These are phyloP conservation scores for Skeletonema costatum DNA, from an alignment of 108 stramenopile species.

Conservation along the genomic window DNA sequence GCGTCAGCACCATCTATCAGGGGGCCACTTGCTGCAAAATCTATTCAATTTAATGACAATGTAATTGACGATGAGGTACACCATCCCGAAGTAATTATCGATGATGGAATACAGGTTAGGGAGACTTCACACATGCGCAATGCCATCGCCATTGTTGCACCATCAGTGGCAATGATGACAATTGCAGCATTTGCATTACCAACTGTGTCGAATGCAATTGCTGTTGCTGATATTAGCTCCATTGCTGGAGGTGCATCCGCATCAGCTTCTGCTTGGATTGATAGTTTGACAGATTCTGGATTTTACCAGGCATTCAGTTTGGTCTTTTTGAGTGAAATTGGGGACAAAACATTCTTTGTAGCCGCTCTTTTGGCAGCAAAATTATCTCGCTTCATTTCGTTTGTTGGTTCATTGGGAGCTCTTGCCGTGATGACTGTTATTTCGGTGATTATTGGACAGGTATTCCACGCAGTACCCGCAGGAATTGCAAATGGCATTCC, in stretches of 20 bases:
- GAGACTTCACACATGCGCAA: constrained; percentile 10
- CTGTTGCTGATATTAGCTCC: constrained; percentile 34
- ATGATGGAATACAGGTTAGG: background rate
- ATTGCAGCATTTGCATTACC: constrained; percentile 33
- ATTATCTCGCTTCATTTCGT: constrained; percentile 82
- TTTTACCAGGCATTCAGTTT: constrained; percentile 92
- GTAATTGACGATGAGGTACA: constrained; percentile 2
- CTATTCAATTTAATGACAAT: background rate
- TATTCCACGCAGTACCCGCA: constrained; percentile 90
- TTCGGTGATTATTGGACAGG: constrained; percentile 93
- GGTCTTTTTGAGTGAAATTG: constrained; percentile 98
- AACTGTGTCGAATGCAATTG: constrained; percentile 38
- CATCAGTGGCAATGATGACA: constrained; percentile 21
- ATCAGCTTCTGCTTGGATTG: constrained; percentile 37
- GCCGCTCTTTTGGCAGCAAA: constrained; percentile 96
- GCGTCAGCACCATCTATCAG: constrained; percentile 2
- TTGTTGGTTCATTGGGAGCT: constrained; percentile 91
- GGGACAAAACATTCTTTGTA: constrained; percentile 99
- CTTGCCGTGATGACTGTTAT: constrained; percentile 96
- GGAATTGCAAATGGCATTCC: constrained; percentile 82
- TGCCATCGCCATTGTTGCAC: constrained; percentile 14
- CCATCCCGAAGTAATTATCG: constrained; percentile 1
- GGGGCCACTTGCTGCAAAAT: constrained; percentile 8
- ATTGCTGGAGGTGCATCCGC: constrained; percentile 22
- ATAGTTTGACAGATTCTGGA: constrained; percentile 73